phyloP scores from a whole-genome alignment of 2,329 filamentous ascomycete species.

The Nemania abortiva region DNA sequence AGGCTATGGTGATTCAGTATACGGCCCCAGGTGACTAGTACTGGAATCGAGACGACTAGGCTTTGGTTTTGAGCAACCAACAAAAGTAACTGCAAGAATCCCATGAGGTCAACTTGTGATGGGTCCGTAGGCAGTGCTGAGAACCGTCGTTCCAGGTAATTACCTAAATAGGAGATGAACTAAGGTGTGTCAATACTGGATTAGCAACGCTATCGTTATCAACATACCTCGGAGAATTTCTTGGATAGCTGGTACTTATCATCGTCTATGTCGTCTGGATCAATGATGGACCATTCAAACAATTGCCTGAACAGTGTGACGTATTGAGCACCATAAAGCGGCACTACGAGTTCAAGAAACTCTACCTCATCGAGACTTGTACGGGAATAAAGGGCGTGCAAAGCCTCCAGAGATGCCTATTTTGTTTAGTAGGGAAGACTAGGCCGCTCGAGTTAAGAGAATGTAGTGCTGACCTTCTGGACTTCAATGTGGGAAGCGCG shows the following conservation, averaged over 20 bases:
- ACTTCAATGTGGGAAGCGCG: slow-evolving; percentile 77
- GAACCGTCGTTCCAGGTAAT: slow-evolving; percentile 84
- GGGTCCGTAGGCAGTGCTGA: slow-evolving; percentile 68
- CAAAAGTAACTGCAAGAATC: slow-evolving; percentile 83
- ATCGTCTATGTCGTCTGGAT: slow-evolving; percentile 86
- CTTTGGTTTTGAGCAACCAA: slow-evolving; percentile 86
- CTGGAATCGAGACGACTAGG: slow-evolving; percentile 91
- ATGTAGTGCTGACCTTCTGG: slow-evolving; percentile 72
- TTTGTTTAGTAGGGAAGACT: slow-evolving; percentile 26
- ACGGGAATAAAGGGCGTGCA: slow-evolving; percentile 85
- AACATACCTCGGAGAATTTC: slow-evolving; percentile 86
- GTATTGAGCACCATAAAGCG: slow-evolving; percentile 80
- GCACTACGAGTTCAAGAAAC: slow-evolving; percentile 80
- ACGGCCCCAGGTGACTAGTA: slow-evolving; percentile 89
- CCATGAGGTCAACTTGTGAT: slow-evolving; percentile 73
- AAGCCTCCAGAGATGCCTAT: slow-evolving; percentile 82
- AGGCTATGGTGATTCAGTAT: slow-evolving; percentile 80
- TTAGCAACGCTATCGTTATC: slow-evolving; percentile 7
- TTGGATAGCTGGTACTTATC: slow-evolving; percentile 93
- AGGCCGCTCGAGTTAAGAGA: not conserved
- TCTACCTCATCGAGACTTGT: slow-evolving; percentile 81
- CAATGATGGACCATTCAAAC: slow-evolving; percentile 83
- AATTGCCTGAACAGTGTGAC: slow-evolving; percentile 78
- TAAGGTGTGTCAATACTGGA: slow-evolving; percentile 52
- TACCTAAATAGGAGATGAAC: slow-evolving; percentile 87